These are phyloP conservation scores for Peribolospora baueri DNA, from an alignment of 768 basidiomycete species.

Conservation along the genomic window DNA sequence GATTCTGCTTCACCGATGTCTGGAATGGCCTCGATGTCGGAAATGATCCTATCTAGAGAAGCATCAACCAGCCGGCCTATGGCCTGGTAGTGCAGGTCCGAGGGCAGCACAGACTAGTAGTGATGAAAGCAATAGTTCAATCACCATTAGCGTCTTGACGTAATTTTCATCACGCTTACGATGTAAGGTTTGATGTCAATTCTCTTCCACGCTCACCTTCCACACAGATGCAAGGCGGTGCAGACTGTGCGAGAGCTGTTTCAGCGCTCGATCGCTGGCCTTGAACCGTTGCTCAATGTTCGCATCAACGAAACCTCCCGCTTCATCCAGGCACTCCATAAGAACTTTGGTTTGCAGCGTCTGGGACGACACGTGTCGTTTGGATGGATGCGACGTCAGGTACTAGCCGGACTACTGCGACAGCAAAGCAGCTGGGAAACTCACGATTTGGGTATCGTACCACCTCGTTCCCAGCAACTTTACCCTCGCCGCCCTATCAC, in stretches of 20 bases:
- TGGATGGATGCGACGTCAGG: too few species aligned
- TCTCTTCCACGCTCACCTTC: conserved; percentile 16
- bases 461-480: conserved; percentile 5
- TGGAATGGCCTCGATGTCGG: conserved; percentile 18
- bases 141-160: too few species aligned
- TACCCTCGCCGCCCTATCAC: neutral
- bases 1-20: conserved; percentile 25
- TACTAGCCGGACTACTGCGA: too few species aligned
- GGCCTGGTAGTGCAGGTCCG: conserved; percentile 12
- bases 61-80: conserved; percentile 20
- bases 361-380: conserved; percentile 5
- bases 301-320: conserved; percentile 14
- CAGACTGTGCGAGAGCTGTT: conserved; percentile 18
- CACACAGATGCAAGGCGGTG: conserved; percentile 19
- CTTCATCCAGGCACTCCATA: conserved; percentile 17
- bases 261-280: conserved; percentile 14
- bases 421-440: neutral
- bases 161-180: too few species aligned
- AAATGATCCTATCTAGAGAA: conserved; percentile 16
- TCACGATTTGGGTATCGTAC: neutral
- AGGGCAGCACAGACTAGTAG: conserved; percentile 18
- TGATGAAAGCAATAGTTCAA: too few species aligned
- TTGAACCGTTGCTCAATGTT: conserved; percentile 11
- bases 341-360: conserved; percentile 12
- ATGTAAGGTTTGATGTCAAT: too few species aligned